A percentile compares a stretch with the other conserved stretches of the same genome.
Conservation (phyloP, 2,329 filamentous ascomycete species). For the Huntiella savannae region DNA sequence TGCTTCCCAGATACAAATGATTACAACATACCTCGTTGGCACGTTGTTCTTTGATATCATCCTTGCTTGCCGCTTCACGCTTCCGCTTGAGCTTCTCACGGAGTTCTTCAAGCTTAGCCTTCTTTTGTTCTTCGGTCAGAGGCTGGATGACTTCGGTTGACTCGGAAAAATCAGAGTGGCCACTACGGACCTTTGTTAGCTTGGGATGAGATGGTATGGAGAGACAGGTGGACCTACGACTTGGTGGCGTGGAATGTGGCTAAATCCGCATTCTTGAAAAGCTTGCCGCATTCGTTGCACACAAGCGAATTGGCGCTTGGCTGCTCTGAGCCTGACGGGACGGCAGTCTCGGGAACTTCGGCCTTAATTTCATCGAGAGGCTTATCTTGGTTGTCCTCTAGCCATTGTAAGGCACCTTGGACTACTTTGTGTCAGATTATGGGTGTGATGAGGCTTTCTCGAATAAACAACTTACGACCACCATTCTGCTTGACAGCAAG, state of each 20-base stretch:
- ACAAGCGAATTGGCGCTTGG: conserved; percentile 55
- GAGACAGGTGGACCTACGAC: conserved; percentile 32
- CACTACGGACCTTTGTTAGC: conserved; percentile 23
- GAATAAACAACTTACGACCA: conserved; percentile 38
- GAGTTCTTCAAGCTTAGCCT: conserved; percentile 56
- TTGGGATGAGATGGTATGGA: too few relatives aligned
- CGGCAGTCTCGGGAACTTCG: neutral
- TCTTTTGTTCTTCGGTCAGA: conserved; percentile 81
- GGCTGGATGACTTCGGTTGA: conserved; percentile 84
- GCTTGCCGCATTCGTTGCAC: conserved; percentile 90
- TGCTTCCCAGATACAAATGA: neutral
- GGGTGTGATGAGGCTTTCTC: neutral
- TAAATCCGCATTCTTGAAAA: conserved; percentile 60
- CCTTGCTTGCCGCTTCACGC: conserved; percentile 43
- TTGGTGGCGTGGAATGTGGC: conserved; percentile 85
- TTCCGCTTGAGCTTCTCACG: conserved; percentile 54
- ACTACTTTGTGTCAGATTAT: conserved; percentile 29
- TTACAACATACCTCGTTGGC: conserved; percentile 51
- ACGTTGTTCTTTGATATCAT: conserved; percentile 67
- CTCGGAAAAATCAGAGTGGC: conserved; percentile 80
- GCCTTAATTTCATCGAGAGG: conserved; percentile 37
- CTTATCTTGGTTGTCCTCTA: conserved; percentile 80
- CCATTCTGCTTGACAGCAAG: conserved; percentile 71
- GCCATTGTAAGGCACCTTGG: conserved; percentile 81
- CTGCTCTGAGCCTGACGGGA: conserved; percentile 20